phyloP scores from a whole-genome alignment of 2,329 filamentous ascomycete genomes.

The Hymenoscyphus infarciens region DNA sequence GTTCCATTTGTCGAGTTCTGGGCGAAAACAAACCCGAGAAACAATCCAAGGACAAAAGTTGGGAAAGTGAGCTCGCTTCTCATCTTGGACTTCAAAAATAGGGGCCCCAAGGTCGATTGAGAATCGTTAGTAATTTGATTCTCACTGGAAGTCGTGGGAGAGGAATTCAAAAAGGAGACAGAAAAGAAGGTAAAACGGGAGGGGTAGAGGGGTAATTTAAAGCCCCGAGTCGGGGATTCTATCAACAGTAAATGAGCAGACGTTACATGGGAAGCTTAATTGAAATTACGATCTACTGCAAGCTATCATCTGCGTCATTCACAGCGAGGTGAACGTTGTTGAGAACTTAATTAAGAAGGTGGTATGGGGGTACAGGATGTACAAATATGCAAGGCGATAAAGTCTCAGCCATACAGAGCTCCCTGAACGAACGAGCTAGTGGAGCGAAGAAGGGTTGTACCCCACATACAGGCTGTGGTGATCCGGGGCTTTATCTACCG shows the following conservation, averaged over 20 bases:
- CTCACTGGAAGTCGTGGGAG: background rate
- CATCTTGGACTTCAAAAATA: constrained; percentile 14
- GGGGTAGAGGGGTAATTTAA: background rate
- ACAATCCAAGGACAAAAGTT: constrained; percentile 5
- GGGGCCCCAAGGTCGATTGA: no score
- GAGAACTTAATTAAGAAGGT: constrained; percentile 19
- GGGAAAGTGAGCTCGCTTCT: constrained; percentile 4
- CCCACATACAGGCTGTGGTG: background rate
- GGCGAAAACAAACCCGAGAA: constrained; percentile 7
- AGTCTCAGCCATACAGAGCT: background rate
- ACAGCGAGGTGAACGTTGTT: constrained; percentile 6
- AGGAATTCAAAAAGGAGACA: background rate
- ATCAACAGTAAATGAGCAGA: constrained; percentile 9
- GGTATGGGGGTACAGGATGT: constrained; percentile 3
- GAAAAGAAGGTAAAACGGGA: background rate
- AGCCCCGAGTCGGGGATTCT: no score
- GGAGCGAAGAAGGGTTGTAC: background rate
- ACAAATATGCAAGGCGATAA: constrained; percentile 6
- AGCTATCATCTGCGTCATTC: constrained; percentile 5
- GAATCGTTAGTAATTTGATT: background rate
- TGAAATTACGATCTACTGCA: constrained; percentile 18
- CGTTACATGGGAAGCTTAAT: constrained; percentile 7
- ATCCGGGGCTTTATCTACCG: constrained; percentile 4
- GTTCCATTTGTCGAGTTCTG: constrained; percentile 18
- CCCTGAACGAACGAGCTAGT: background rate